Conservation (phyloP, 75 land plant species). For the Sequoia sempervirens region DNA sequence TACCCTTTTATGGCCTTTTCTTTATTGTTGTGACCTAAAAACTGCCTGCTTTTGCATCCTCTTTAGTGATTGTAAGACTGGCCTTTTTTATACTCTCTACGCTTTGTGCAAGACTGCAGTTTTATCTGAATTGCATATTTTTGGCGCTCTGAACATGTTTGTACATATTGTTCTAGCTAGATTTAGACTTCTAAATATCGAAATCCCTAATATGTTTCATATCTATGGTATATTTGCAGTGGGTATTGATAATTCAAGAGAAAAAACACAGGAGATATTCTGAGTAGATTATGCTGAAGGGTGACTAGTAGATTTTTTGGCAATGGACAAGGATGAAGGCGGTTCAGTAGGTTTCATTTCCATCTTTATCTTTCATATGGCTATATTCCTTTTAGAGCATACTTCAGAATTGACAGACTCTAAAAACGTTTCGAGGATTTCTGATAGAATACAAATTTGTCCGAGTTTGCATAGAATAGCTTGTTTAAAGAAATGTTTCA, state of each 20-base stretch:
- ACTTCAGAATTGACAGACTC: neutral
- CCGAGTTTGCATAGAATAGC: neutral
- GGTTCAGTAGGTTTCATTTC: conserved; percentile 2
- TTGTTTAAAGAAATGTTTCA: neutral
- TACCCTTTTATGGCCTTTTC: neutral
- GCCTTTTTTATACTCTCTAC: neutral
- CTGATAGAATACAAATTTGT: neutral
- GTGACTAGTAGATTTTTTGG: neutral
- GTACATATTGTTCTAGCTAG: neutral
- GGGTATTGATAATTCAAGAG: neutral
- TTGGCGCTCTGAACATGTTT: neutral
- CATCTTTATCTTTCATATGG: neutral
- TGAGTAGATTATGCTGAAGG: neutral
- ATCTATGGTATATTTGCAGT: neutral
- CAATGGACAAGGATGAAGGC: conserved; percentile 8
- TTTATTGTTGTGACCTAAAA: neutral
- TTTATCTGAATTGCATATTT: neutral
- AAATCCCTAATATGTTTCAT: neutral
- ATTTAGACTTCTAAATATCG: neutral
- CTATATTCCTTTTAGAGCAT: neutral
- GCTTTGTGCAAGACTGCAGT: neutral
- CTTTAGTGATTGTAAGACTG: neutral
- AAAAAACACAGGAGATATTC: neutral
- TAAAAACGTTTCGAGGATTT: neutral
- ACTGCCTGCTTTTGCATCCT: neutral